Evolutionary conservation across 1,284 basidiomycete genomes (phyloP).

Genomic region (Testicularia cyperi): DNA sequence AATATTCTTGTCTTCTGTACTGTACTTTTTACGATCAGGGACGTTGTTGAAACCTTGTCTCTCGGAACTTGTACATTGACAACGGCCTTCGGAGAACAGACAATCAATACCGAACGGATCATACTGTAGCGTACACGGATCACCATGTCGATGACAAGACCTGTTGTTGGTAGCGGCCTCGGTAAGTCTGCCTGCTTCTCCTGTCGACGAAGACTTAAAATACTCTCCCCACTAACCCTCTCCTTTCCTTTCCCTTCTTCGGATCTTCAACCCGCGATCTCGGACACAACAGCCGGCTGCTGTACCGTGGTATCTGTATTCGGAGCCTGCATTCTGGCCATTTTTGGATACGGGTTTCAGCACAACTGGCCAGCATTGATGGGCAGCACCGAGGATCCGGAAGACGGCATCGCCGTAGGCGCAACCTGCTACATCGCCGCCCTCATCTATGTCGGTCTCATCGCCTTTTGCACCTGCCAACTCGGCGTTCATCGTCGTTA

Average conservation of each 20-base stretch:
- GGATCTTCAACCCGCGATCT: conserved; percentile 6
- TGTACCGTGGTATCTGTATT: conserved; percentile 65
- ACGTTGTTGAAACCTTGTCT: too few relatives aligned
- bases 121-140: too few relatives aligned
- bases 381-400: conserved; percentile 63
- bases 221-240: background rate
- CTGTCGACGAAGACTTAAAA: background rate
- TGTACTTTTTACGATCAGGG: too few relatives aligned
- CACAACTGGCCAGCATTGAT: conserved; percentile 63
- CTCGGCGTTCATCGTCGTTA: conserved; percentile 52
- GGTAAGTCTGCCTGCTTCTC: conserved; percentile 18
- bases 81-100: too few relatives aligned
- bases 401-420: conserved; percentile 62
- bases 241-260: background rate
- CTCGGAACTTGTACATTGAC: too few relatives aligned
- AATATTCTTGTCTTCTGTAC: too few relatives aligned
- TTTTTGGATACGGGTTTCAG: conserved; percentile 51
- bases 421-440: conserved; percentile 64
- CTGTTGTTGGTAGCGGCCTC: conserved; percentile 45
- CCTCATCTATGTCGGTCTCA: conserved; percentile 63
- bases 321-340: conserved; percentile 64
- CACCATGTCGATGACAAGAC: conserved; percentile 31
- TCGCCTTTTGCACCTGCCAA: conserved; percentile 65
- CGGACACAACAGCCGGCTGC: conserved; percentile 62
- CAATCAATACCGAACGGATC: too few relatives aligned